Conservation (phyloP, 208 protist species). For the Herpetomonas tarakana region DNA sequence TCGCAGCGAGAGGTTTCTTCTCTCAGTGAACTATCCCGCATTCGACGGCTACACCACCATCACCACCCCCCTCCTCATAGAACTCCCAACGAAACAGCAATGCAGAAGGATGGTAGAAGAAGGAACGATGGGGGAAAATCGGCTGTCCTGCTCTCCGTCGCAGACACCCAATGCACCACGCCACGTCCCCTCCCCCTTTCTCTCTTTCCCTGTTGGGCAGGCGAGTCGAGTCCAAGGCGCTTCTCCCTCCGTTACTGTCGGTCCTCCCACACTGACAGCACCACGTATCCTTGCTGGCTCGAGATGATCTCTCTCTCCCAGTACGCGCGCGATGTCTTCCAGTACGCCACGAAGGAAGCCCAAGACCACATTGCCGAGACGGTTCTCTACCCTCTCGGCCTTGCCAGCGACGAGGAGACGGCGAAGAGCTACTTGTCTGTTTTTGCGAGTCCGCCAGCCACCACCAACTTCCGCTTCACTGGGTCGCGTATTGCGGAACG, state of each 20-base stretch:
- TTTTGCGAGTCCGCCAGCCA: conserved; percentile 30
- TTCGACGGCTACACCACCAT: no score
- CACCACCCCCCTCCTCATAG: no score
- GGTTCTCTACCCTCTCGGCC: conserved; percentile 24
- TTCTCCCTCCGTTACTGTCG: conserved; percentile 7
- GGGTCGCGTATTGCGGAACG: conserved; percentile 8
- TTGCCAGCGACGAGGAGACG: background rate
- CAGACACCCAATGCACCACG: no score
- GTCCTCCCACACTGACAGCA: conserved; percentile 5
- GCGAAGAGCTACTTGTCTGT: conserved; percentile 12
- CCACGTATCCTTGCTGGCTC: no score
- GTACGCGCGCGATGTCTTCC: conserved; percentile 23
- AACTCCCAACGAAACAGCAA: no score
- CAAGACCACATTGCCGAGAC: conserved; percentile 24
- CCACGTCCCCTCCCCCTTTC: no score
- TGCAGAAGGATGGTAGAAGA: no score
- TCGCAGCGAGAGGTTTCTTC: conserved; percentile 40
- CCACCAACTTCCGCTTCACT: conserved; percentile 37
- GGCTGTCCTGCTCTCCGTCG: no score
- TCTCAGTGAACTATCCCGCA: no score
- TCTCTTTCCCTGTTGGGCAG: no score
- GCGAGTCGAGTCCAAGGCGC: no score
- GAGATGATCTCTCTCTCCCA: conserved; percentile 29
- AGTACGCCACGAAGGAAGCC: conserved; percentile 19
- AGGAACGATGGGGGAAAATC: no score